phyloP scores from a whole-genome alignment of 169 alveolate species.

The Plasmodium relictum region DNA sequence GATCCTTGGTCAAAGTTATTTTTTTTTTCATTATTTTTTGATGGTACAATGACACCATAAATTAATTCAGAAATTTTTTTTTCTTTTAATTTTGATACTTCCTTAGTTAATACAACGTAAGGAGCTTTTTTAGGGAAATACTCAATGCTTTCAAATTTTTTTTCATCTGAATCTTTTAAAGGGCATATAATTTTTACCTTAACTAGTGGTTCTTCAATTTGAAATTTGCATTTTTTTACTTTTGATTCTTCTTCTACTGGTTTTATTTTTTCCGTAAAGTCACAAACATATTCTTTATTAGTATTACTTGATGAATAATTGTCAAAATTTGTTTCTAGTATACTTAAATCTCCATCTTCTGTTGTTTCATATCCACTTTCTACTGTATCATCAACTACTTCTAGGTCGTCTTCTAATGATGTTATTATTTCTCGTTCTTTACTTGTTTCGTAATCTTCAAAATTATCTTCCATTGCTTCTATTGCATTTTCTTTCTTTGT shows the following conservation, averaged over 20 bases:
- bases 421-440: not conserved
- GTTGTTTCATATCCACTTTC: not conserved
- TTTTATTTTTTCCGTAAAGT: conserved; percentile 15
- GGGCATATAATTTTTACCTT: conserved; percentile 65
- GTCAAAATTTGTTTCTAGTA: not conserved
- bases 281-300: conserved; percentile 66
- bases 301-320: conserved; percentile 27
- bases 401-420: not conserved
- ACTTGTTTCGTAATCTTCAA: conserved; percentile 2
- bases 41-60: conserved; percentile 33
- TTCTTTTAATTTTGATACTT: conserved; percentile 26
- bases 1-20: conserved; percentile 17
- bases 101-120: conserved; percentile 15
- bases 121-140: conserved; percentile 60
- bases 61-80: conserved; percentile 16
- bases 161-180: not conserved
- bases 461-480: not conserved
- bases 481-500: too few relatives aligned
- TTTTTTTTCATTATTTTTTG: conserved; percentile 2
- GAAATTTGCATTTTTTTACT: conserved; percentile 31
- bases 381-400: not conserved
- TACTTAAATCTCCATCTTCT: not conserved
- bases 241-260: conserved; percentile 3
- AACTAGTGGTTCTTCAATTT: conserved; percentile 33
- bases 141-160: not conserved